Base-by-base conservation (phyloP, 495 filamentous ascomycete genomes). In the Aspergillus affinis region DNA sequence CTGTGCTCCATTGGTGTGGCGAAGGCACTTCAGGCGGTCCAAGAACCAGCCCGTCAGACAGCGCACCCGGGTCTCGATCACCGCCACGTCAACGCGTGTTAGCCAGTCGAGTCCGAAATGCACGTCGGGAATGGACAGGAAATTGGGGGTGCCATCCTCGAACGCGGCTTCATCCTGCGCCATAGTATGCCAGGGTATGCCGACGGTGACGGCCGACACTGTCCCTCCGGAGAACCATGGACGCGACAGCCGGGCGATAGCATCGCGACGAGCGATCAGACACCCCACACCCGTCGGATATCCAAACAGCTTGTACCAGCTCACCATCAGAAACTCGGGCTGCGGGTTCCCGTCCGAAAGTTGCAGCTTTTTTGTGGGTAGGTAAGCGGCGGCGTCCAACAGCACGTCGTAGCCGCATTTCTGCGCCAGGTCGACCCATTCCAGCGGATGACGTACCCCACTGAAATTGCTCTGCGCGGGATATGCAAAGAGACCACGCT, bases 391-490 rank as follows among this genome's bases (percentile, higher is more conserved):
- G 2, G 58, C 51, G 58, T 60, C 58, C 21, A 54, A 46, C 20
- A 60, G 58, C 17, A 55, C 52, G 46, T 60, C 51, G 46, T 53
- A 59, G 4, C 57, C 57, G 44, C 26, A 26, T 17, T 54, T 13
- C 32, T 60, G 58, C 5, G 58, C 58, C 45, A 55, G 47, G 12
- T 26, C 55, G 18, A 60, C 32, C 51, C 51, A 60, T 47, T 46
- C 27, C 32, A 60, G 45, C 5, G 58, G 58, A 26, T 55, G 52
- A 32, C 58, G 52, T 15, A 54, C 52, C 6, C 58, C 58, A 20
- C 51, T 60, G 29, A 60, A 50, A 32, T 60, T 60, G 47, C 58
- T 60, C 51, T 60, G 58, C 17, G 51, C 58, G 2, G 58, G 58
- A 17, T 60, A 60, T 23, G 51, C 58, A 15, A 60, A 60, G 6